phyloP scores from a whole-genome alignment of 2,329 filamentous ascomycete genomes.

The Calonectria pseudoturangicola region DNA sequence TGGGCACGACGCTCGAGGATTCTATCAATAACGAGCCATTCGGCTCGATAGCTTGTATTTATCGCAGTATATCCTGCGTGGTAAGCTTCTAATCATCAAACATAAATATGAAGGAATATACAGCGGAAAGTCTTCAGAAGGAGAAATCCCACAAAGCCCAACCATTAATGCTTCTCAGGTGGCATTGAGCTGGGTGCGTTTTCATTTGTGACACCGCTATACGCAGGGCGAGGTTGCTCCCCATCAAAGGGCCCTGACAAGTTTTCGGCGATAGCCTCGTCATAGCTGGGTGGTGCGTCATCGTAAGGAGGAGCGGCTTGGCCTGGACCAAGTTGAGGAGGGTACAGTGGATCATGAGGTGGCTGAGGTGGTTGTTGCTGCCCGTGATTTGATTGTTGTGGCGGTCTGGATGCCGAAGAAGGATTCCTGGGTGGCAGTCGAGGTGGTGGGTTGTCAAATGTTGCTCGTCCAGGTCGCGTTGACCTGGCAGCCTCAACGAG shows the following conservation, averaged over 20 bases:
- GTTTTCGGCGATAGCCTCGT: slow-evolving; percentile 90
- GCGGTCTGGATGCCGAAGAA: slow-evolving; percentile 38
- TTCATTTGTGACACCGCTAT: slow-evolving; percentile 78
- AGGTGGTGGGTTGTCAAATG: slow-evolving; percentile 57
- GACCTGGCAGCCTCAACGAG: slow-evolving; percentile 77
- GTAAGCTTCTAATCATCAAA: slow-evolving; percentile 39
- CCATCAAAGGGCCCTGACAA: slow-evolving; percentile 81
- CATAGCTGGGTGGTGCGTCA: slow-evolving; percentile 95
- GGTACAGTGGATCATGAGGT: slow-evolving; percentile 72
- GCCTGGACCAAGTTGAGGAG: slow-evolving; percentile 70
- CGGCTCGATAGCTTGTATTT: background rate
- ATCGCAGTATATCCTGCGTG: background rate
- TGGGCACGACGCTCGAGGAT: slow-evolving; percentile 31
- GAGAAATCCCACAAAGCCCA: slow-evolving; percentile 19
- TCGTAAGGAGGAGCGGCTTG: slow-evolving; percentile 71
- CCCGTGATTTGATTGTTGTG: slow-evolving; percentile 47
- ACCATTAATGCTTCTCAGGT: slow-evolving; percentile 60
- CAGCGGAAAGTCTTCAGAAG: slow-evolving; percentile 11
- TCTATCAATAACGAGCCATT: slow-evolving; percentile 33
- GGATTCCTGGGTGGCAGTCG: slow-evolving; percentile 60
- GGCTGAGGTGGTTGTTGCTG: slow-evolving; percentile 53
- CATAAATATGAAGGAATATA: slow-evolving; percentile 38
- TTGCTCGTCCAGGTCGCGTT: slow-evolving; percentile 63
- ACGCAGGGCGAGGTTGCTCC: slow-evolving; percentile 76
- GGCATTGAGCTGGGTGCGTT: slow-evolving; percentile 73